Percentiles rank a stretch among this genome's conserved stretches.
Conservation (phyloP, 2,329 filamentous ascomycete species). For the Lecanicillium sp. region DNA sequence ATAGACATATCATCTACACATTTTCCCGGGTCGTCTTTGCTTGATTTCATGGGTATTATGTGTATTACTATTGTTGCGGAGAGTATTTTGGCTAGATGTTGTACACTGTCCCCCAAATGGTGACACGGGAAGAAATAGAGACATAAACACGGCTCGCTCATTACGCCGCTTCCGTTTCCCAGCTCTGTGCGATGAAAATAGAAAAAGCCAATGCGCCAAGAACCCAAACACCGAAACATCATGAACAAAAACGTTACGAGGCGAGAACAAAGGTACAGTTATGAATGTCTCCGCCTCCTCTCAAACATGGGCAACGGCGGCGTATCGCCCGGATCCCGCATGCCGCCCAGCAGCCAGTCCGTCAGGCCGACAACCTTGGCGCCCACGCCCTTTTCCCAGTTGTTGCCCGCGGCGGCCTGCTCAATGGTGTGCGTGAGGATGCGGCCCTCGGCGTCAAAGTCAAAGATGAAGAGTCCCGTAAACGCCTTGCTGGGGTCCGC, state of each 20-base stretch:
- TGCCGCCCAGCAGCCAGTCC: constrained; percentile 85
- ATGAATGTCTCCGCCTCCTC: constrained; percentile 17
- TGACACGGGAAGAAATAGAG: too few relatives aligned
- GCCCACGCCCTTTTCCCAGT: constrained; percentile 74
- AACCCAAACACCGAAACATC: background rate
- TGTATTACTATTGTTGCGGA: too few relatives aligned
- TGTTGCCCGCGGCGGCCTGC: constrained; percentile 74
- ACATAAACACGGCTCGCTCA: too few relatives aligned
- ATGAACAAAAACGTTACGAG: constrained; percentile 6
- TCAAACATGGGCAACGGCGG: constrained; percentile 29
- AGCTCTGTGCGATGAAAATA: too few relatives aligned
- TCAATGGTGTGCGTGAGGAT: constrained; percentile 89
- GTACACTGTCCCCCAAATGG: too few relatives aligned
- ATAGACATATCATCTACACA: too few relatives aligned
- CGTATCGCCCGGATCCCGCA: constrained; percentile 30
- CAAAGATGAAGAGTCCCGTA: constrained; percentile 87
- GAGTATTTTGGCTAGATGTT: too few relatives aligned
- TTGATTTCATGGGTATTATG: too few relatives aligned
- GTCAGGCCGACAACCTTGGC: constrained; percentile 84
- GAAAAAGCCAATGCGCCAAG: too few relatives aligned
- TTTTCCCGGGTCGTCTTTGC: too few relatives aligned
- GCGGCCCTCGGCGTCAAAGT: constrained; percentile 82
- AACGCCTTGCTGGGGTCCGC: constrained; percentile 66
- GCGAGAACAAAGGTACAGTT: background rate
- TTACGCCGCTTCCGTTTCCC: too few relatives aligned